These are phyloP conservation scores for Gardenia jasminoides DNA, from an alignment of 257 asterid genomes.

Conservation along the genomic window DNA sequence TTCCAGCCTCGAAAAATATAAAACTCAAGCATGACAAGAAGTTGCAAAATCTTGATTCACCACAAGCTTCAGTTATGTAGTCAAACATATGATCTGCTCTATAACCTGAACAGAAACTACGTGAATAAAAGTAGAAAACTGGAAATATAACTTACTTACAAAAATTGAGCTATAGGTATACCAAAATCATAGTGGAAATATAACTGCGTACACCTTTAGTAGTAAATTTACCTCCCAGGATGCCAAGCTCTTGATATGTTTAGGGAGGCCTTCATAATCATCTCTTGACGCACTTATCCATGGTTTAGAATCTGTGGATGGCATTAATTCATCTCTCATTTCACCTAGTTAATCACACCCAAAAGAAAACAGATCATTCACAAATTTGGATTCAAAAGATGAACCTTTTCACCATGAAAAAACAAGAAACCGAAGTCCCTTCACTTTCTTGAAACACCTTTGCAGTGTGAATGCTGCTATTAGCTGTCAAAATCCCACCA, in stretches of 20 bases:
- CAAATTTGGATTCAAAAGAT: not conserved
- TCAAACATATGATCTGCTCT: not conserved
- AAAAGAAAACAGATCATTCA: not conserved
- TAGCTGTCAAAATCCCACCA: conserved; percentile 38
- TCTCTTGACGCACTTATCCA: conserved; percentile 43
- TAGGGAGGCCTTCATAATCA: conserved; percentile 82
- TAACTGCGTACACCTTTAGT: not conserved
- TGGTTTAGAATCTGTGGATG: conserved; percentile 33
- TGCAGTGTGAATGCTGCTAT: conserved; percentile 20
- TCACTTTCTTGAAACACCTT: conserved; percentile 22
- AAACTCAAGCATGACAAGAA: not conserved
- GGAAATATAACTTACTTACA: not conserved
- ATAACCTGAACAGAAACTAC: not conserved
- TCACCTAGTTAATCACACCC: conserved; percentile 24
- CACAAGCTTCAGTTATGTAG: not conserved
- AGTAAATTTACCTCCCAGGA: conserved; percentile 69
- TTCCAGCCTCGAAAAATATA: not conserved
- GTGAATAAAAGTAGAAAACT: not conserved
- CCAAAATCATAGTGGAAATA: not conserved
- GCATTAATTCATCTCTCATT: conserved; percentile 24
- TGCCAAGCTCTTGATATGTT: conserved; percentile 63
- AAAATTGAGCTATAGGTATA: not conserved
- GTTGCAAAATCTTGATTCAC: not conserved
- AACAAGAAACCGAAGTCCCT: conserved; percentile 30
- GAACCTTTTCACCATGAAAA: not conserved